Base-by-base conservation (phyloP, 1,284 basidiomycete genomes). In the Puccinia horiana region DNA sequence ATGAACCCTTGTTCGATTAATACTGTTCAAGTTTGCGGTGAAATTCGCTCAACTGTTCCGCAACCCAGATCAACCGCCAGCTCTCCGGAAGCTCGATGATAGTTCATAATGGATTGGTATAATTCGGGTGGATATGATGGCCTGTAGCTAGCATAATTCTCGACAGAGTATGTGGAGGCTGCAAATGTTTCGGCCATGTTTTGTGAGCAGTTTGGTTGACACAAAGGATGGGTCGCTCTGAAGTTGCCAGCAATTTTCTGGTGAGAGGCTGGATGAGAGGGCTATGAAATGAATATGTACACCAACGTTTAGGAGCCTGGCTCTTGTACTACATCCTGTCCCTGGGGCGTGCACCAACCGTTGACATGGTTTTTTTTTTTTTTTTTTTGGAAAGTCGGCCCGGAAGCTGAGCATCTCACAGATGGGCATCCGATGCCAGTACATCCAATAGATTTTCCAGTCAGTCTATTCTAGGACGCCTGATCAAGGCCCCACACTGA, bases 21-120 rank as follows among this genome's bases (percentile, higher is more conserved):
- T 14, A 40, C 47, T 23, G 20, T 52, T 63, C 56, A 58, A 58
- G 56, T 58, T 58, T 20, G 52, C 11, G 61, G n/a, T 70, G 42
- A 18, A 37, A 29, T 58, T 73, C 6, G 63, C 79, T 73, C 49
- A 49, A 81, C 79, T 58, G 79, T 73, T 56, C 79, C 79, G 42
- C 79, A 81, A 44, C 79, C 79, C 37, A 81, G 74, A 74, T 81
- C 79, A 35, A 81, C 23, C 3, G 79, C 79, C 18, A 81, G 29
- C 20, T 72, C 47, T 26, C 49, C 47, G n/a, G 47, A 65, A 70
- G 42, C 77, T 74, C 47, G 79, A 81, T 81, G 79, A 81, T 73
- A 81, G 16, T 73, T 37, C 49, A 81, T 61, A 42, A 81, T 81
- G 11, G 79, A n/a, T 32, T 74, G 44, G 44, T 74, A 81, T 42